Conservation (phyloP, 192 early-diverging fungal genomes). For the Entrophospora sp. region DNA sequence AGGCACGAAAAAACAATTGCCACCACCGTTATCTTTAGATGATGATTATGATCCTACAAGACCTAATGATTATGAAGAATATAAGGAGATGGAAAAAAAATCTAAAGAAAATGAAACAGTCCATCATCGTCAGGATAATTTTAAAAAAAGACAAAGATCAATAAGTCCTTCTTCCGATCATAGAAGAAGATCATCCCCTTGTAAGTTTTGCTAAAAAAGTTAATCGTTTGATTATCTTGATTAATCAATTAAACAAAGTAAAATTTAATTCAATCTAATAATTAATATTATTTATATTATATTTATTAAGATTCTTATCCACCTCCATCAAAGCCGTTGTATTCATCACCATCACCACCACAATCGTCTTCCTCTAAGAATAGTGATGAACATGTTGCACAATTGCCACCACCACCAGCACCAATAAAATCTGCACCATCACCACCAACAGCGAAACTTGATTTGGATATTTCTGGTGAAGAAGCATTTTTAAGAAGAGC, state of each 20-base stretch:
- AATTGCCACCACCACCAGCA: neutral
- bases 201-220: neutral
- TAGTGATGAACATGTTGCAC: too few relatives aligned
- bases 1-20: slow-evolving; percentile 24
- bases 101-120: slow-evolving; percentile 31
- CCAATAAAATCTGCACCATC: neutral
- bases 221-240: too few relatives aligned
- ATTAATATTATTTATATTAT: too few relatives aligned
- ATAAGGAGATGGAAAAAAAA: slow-evolving; percentile 46
- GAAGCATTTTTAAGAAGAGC: slow-evolving; percentile 59
- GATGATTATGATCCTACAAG: slow-evolving; percentile 59
- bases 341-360: too few relatives aligned
- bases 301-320: slow-evolving; percentile 21
- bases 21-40: slow-evolving; percentile 30
- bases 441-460: slow-evolving; percentile 18
- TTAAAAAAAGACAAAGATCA: neutral
- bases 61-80: slow-evolving; percentile 67
- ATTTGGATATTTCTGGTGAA: slow-evolving; percentile 51
- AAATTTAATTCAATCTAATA: too few relatives aligned
- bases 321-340: slow-evolving; percentile 27
- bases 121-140: slow-evolving; percentile 19
- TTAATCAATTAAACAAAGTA: too few relatives aligned
- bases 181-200: slow-evolving; percentile 20
- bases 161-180: neutral
- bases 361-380: too few relatives aligned